Percentiles rank a stretch among this genome's conserved stretches.
Conservation (phyloP, 2,329 filamentous ascomycete species). For the Acrodontium crateriforme region DNA sequence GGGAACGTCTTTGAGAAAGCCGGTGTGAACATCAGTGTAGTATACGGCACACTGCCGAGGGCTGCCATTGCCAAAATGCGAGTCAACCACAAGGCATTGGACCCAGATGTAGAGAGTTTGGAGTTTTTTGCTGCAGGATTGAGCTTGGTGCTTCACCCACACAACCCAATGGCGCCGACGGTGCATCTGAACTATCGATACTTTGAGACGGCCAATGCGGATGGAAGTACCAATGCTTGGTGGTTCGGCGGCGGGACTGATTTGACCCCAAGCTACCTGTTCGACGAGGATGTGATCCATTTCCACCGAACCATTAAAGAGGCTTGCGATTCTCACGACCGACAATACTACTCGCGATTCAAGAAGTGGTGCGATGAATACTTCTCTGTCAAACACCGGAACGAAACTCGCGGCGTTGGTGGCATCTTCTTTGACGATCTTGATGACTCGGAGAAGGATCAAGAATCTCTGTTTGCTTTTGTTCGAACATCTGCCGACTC, state of each 20-base stretch:
- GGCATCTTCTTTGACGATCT: conserved; percentile 99
- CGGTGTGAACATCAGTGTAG: conserved; percentile 86
- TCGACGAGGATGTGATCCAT: conserved; percentile 92
- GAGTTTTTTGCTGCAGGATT: conserved; percentile 93
- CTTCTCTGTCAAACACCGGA: conserved; percentile 85
- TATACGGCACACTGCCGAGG: conserved; percentile 81
- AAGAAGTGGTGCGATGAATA: conserved; percentile 99
- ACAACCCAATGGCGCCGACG: conserved; percentile 92
- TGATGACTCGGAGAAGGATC: conserved; percentile 71
- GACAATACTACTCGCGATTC: conserved; percentile 81
- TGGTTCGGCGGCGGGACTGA: conserved; percentile 97
- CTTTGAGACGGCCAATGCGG: conserved; percentile 84
- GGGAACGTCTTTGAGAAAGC: conserved; percentile 97
- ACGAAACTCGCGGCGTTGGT: conserved; percentile 74
- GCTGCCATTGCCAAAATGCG: conserved; percentile 87
- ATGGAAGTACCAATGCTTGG: conserved; percentile 75
- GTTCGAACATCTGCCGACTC: conserved; percentile 71
- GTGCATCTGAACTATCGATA: conserved; percentile 98
- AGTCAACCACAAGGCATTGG: conserved; percentile 83
- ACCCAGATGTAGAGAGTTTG: conserved; percentile 62
- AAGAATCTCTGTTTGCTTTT: conserved; percentile 82
- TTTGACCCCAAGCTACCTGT: conserved; percentile 83
- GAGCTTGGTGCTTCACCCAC: conserved; percentile 83
- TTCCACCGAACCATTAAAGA: conserved; percentile 92
- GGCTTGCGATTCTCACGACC: conserved; percentile 85